Evolutionary conservation across 1,139 yeast species (phyloP).

Genomic region (Saccharomyces hybrid): DNA sequence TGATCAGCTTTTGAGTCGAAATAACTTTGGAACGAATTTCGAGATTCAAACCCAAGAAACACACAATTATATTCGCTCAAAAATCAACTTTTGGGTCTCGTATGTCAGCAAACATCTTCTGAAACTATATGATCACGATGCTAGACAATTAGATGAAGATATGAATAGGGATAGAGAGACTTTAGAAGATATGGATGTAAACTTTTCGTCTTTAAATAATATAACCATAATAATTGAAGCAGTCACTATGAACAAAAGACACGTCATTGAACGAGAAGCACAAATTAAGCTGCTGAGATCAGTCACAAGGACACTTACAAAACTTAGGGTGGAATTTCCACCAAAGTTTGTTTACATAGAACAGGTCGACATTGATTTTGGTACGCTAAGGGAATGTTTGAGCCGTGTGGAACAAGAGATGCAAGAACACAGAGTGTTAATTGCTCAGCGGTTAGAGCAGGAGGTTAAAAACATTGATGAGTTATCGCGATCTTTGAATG

Average conservation of each 20-base stretch:
- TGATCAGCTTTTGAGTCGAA: background rate
- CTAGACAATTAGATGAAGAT: background rate
- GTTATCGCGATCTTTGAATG: slow-evolving; percentile 28
- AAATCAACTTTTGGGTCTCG: background rate
- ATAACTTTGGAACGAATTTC: background rate
- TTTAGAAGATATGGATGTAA: slow-evolving; percentile 1
- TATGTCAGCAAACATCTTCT: background rate
- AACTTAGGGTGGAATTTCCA: slow-evolving; percentile 44
- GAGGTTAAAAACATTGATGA: slow-evolving; percentile 39
- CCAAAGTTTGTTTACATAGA: slow-evolving; percentile 55
- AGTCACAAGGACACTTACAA: slow-evolving; percentile 17
- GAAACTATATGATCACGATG: background rate
- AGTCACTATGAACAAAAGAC: background rate
- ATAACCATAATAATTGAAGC: background rate
- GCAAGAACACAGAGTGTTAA: slow-evolving; percentile 38
- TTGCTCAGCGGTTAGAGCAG: slow-evolving; percentile 38
- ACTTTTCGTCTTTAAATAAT: background rate
- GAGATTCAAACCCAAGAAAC: background rate
- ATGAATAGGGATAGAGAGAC: slow-evolving; percentile 7
- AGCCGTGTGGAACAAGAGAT: slow-evolving; percentile 36
- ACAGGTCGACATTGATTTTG: slow-evolving; percentile 50
- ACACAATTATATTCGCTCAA: background rate
- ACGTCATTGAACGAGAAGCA: background rate
- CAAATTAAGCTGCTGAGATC: background rate
- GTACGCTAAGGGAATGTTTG: slow-evolving; percentile 41